Conservation (phyloP, 257 asterid genomes). For the Anisodus tanguticus region DNA sequence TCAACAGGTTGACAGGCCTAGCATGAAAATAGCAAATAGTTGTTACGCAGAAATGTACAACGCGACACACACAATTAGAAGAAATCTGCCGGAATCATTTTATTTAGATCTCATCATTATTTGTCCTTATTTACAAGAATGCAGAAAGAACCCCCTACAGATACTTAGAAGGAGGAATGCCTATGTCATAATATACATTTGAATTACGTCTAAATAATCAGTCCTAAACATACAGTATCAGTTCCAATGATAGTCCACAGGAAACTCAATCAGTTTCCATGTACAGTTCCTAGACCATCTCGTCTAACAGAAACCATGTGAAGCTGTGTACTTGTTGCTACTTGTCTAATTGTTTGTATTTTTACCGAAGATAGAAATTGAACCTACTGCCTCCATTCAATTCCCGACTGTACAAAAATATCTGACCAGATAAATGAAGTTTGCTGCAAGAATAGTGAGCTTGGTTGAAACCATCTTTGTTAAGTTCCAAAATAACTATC, state of each 20-base stretch:
- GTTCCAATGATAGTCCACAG: not conserved
- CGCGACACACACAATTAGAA: not conserved
- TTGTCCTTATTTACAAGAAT: slow-evolving; percentile 26
- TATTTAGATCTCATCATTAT: slow-evolving; percentile 20
- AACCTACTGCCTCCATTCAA: slow-evolving; percentile 26
- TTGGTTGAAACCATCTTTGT: slow-evolving; percentile 36
- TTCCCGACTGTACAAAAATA: slow-evolving; percentile 34
- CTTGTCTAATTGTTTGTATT: not conserved
- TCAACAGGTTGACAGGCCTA: not conserved
- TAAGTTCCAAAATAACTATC: slow-evolving; percentile 78
- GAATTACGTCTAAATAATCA: not conserved
- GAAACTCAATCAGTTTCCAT: slow-evolving; percentile 10
- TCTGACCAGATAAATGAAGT: slow-evolving; percentile 32
- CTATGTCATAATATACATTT: slow-evolving; percentile 6
- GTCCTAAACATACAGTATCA: slow-evolving; percentile 19
- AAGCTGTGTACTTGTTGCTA: not conserved
- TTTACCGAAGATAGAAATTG: not conserved
- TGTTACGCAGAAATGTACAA: not conserved
- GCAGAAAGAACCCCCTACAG: slow-evolving; percentile 21
- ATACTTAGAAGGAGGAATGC: not conserved
- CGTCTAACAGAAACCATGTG: slow-evolving; percentile 23
- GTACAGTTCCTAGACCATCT: slow-evolving; percentile 12
- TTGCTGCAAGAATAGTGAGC: not conserved
- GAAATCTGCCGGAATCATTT: not conserved
- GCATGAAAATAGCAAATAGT: not conserved